Conservation (phyloP, 495 filamentous ascomycete species). For the Podospora pseudocomata region DNA sequence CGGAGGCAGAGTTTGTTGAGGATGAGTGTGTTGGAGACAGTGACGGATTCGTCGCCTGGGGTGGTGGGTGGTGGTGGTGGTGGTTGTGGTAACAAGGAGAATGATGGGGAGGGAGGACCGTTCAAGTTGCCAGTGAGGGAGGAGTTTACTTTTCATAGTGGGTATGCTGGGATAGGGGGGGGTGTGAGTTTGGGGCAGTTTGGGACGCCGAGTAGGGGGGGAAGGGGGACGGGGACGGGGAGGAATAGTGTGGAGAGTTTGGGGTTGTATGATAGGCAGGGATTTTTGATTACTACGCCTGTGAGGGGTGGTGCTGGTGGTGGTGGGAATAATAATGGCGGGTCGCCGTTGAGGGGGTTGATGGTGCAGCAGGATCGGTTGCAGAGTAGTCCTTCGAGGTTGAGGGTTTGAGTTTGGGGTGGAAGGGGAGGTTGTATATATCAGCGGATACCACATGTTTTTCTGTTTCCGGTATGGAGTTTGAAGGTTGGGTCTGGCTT, state of each 20-base stretch:
- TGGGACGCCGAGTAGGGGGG: neutral
- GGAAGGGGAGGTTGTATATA: neutral
- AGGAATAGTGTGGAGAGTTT: slow-evolving; percentile 18
- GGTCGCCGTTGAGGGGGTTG: neutral
- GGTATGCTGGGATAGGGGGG: neutral
- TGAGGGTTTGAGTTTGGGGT: neutral
- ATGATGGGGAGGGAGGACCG: neutral
- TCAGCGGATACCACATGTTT: neutral
- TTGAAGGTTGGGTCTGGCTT: neutral
- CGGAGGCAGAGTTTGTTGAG: slow-evolving; percentile 5
- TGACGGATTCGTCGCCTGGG: neutral
- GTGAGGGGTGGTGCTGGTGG: slow-evolving; percentile 2
- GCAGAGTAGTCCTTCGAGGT: slow-evolving; percentile 12
- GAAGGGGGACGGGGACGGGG: neutral
- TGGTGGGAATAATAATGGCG: neutral
- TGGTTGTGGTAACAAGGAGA: neutral
- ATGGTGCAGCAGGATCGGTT: neutral
- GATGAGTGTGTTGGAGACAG: neutral
- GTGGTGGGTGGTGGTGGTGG: neutral
- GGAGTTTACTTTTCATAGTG: slow-evolving; percentile 6
- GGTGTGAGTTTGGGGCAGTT: neutral
- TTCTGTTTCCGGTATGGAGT: neutral
- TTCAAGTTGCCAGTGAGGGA: neutral
- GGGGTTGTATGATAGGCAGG: slow-evolving; percentile 23
- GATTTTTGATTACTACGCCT: slow-evolving; percentile 23